Evolutionary conservation across 2,329 filamentous ascomycete species (phyloP), one percentile per base, ranked within the genome.

Genomic region (Claviceps purpurea): DNA sequence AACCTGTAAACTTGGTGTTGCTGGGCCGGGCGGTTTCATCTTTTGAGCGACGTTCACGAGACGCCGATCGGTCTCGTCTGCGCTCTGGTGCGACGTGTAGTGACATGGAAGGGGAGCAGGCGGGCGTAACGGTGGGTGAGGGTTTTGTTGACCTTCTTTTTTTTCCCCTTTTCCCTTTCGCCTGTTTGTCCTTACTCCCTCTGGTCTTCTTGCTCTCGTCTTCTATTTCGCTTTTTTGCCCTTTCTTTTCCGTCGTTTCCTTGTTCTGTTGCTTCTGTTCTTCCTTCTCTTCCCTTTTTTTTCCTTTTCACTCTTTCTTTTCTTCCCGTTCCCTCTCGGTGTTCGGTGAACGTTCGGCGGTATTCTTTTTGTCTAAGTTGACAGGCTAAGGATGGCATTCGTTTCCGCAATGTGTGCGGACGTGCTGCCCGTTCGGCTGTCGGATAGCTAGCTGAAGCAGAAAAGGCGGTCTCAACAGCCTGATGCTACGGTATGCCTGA

Each of bases 1-100:
- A 64, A 42, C 75, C 72, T 48, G 70, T 62, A 50, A 57, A 69
- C 61, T 52, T 56, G 42, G 60, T 56, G 24, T 61, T 59, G 18
- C 61, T 58, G 24, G 64, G 63, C 50, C 62, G 61, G 52, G 63
- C 61, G 6, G 58, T 54, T 13, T 66, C 62, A 39, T 64, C 62
- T 47, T 56, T 61, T n/a, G 62, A 56, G 46, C 66, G 66, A 34
- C 62, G 61, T 52, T 66, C 64, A 55, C 65, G 62, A 66, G 72
- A 60, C 63, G 68, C 69, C 50, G 75, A 74, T 50, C 74, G 74
- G 48, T 67, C 71, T 51, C 72, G 70, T 46, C 69, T 69, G 48
- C 65, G 64, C 53, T 62, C 62, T 52, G 72, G 70, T 54, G 74
- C 72, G 50, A 76, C 71, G 52, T 70, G 67, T 45, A 78, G 68